A percentile compares a stretch with the other conserved stretches of the same genome.
These are phyloP conservation scores for Rhododendron henanense DNA, from an alignment of 148 eudicot genomes.

Conservation along the genomic window DNA sequence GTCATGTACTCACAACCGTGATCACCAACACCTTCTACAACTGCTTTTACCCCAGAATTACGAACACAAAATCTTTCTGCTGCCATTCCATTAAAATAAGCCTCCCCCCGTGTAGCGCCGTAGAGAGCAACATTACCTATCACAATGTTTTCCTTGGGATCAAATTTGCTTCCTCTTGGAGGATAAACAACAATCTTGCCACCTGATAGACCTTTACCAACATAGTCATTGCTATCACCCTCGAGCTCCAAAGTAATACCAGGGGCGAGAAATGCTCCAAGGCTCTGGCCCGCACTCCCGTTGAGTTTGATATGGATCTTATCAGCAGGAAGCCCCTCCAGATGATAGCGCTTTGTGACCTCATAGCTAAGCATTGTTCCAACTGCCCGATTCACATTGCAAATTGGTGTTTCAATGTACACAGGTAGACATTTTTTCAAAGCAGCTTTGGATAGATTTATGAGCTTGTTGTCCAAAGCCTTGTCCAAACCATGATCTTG, in stretches of 20 bases:
- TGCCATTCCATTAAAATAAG: conserved; percentile 97
- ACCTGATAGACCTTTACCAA: conserved; percentile 95
- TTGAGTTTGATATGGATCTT: conserved; percentile 81
- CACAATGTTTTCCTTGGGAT: conserved; percentile 95
- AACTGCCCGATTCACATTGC: conserved; percentile 84
- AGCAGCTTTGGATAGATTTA: conserved; percentile 59
- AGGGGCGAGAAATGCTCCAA: conserved; percentile 95
- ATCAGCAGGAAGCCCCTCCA: conserved; percentile 70
- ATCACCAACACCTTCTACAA: conserved; percentile 99
- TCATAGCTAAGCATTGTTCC: conserved; percentile 99
- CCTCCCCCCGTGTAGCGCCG: conserved; percentile 89
- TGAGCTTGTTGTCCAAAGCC: conserved; percentile 80
- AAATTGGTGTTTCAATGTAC: conserved; percentile 77
- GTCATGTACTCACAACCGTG: conserved; percentile 99
- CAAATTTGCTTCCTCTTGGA: conserved; percentile 77
- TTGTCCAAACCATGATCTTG: conserved; percentile 96
- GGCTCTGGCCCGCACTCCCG: conserved; percentile 98
- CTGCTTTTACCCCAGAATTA: conserved; percentile 94
- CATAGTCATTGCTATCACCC: conserved; percentile 99
- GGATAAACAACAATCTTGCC: conserved; percentile 95
- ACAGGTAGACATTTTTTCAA: conserved; percentile 78
- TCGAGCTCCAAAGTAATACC: conserved; percentile 92
- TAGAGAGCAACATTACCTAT: conserved; percentile 97
- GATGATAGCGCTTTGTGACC: conserved; percentile 75
- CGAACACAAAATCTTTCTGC: conserved; percentile 98